Conservation (phyloP, 768 basidiomycete species). For the Boletus vinaceobasis region DNA sequence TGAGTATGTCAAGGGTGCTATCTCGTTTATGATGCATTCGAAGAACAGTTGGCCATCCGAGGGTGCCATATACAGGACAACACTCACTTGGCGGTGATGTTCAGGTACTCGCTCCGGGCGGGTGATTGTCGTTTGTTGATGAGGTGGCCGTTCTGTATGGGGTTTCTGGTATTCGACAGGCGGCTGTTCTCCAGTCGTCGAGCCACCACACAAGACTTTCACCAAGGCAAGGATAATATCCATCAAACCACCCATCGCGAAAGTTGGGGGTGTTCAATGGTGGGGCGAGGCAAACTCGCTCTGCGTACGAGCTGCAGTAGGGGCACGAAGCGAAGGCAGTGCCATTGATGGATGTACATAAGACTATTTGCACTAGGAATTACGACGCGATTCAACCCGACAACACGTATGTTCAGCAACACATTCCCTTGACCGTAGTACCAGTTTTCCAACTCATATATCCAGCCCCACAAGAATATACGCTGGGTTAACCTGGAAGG, state of each 20-base stretch:
- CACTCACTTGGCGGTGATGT: conserved; percentile 14
- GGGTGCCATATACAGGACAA: not conserved
- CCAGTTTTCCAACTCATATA: conserved; percentile 41
- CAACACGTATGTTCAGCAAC: conserved; percentile 16
- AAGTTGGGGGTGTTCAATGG: not conserved
- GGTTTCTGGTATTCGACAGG: conserved; percentile 2
- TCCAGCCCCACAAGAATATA: conserved; percentile 87
- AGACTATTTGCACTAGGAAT: conserved; percentile 3
- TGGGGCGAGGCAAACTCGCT: not conserved
- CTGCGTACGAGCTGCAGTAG: not conserved
- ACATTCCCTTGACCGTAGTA: conserved; percentile 29
- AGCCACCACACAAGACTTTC: conserved; percentile 22
- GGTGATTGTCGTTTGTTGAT: not conserved
- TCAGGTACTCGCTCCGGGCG: conserved; percentile 5
- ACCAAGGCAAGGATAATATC: conserved; percentile 26
- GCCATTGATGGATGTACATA: conserved; percentile 10
- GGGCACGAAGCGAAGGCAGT: not conserved
- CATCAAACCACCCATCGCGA: conserved; percentile 23
- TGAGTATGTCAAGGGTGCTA: not conserved
- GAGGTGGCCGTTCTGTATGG: conserved; percentile 9
- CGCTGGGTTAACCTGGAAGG: conserved; percentile 69
- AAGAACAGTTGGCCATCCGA: not conserved
- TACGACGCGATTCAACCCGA: conserved; percentile 21
- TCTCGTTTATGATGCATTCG: conserved; percentile 4
- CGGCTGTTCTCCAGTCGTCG: conserved; percentile 12